Conservation (phyloP, 1,284 basidiomycete genomes). For the Cutaneotrichosporon daszewskae region DNA sequence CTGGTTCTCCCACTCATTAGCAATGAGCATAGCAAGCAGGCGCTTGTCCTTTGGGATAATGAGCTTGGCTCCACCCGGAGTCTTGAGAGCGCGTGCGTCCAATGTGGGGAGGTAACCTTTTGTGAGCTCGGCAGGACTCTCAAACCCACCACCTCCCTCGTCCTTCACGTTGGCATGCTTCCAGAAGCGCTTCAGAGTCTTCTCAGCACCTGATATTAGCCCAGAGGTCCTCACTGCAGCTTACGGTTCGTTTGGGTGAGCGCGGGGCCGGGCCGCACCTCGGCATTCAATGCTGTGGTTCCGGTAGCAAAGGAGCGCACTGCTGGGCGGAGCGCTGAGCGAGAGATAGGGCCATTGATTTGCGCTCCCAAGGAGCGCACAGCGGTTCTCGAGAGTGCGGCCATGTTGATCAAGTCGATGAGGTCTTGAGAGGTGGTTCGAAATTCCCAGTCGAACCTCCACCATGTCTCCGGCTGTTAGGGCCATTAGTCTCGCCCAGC, state of each 20-base stretch:
- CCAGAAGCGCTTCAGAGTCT: slow-evolving; percentile 83
- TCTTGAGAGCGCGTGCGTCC: slow-evolving; percentile 79
- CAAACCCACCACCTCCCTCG: slow-evolving; percentile 48
- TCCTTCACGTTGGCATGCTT: slow-evolving; percentile 70
- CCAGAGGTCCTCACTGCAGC: slow-evolving; percentile 7
- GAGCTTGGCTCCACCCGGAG: slow-evolving; percentile 71
- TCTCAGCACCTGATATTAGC: slow-evolving; percentile 65
- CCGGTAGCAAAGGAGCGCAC: slow-evolving; percentile 1
- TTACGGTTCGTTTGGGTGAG: slow-evolving; percentile 38
- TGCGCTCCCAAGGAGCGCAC: background rate
- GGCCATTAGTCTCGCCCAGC: background rate
- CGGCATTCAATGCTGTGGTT: background rate
- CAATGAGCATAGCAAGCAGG: slow-evolving; percentile 76
- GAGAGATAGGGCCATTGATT: background rate
- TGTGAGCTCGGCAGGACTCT: background rate
- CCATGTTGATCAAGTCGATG: background rate
- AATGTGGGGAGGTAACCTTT: slow-evolving; percentile 65
- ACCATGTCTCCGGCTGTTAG: background rate
- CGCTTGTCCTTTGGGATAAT: slow-evolving; percentile 65
- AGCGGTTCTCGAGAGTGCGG: background rate
- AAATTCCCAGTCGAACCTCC: background rate
- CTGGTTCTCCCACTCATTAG: slow-evolving; percentile 95
- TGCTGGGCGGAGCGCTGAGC: background rate
- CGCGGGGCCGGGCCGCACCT: slow-evolving; percentile 24
- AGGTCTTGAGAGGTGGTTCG: background rate